These are phyloP conservation scores for Tulasnella sp. DNA, from an alignment of 768 basidiomycete species.

Conservation along the genomic window DNA sequence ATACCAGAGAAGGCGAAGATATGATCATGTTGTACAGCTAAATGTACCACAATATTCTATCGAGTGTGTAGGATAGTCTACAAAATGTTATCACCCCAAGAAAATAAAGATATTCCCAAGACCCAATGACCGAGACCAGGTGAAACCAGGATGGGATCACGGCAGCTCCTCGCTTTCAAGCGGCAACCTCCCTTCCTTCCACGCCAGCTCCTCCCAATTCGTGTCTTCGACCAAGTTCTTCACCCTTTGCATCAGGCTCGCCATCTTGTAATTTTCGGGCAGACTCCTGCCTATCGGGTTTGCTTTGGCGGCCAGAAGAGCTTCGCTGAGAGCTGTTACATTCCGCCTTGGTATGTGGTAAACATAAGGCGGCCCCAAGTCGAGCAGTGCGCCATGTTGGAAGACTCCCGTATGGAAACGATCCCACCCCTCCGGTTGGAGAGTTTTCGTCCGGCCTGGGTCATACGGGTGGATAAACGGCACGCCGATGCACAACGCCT, in stretches of 20 bases:
- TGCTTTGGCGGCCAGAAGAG: slow-evolving; percentile 34
- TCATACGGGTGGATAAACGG: slow-evolving; percentile 44
- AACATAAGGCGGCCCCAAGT: slow-evolving; percentile 39
- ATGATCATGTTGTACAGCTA: background rate
- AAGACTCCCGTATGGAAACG: background rate
- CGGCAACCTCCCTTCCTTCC: slow-evolving; percentile 5
- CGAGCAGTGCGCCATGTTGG: slow-evolving; percentile 40
- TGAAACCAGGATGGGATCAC: background rate
- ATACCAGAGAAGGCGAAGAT: slow-evolving; percentile 31
- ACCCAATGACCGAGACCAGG: background rate
- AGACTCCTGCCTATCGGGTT: slow-evolving; percentile 36
- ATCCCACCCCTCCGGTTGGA: background rate
- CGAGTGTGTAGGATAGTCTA: background rate
- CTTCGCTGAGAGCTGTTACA: slow-evolving; percentile 32
- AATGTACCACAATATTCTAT: background rate
- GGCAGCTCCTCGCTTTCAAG: background rate
- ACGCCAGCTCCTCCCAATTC: slow-evolving; percentile 21
- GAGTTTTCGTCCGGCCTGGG: background rate
- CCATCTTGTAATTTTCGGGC: slow-evolving; percentile 18
- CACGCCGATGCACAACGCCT: slow-evolving; percentile 38
- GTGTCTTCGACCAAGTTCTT: slow-evolving; percentile 21
- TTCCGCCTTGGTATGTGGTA: slow-evolving; percentile 40
- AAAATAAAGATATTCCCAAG: background rate
- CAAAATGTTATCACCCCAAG: background rate
- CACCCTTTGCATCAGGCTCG: slow-evolving; percentile 24